Base-by-base conservation (phyloP, 2,329 filamentous ascomycete species). In the Tolypocladium cylindrosporum region DNA sequence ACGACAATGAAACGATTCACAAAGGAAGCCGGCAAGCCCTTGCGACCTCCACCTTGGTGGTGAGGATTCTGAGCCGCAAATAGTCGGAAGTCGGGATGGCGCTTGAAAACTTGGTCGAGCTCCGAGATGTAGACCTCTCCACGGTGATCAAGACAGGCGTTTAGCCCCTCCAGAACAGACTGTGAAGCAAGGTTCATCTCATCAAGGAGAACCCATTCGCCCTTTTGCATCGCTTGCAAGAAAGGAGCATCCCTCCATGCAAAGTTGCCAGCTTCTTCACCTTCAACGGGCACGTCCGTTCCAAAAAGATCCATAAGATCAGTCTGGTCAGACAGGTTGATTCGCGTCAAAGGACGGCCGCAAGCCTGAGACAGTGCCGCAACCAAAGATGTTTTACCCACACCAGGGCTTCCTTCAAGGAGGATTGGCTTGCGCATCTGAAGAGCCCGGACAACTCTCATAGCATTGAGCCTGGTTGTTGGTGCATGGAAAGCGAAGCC, bases 151-250 rank as follows among this genome's bases (percentile, higher is more conserved):
- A 99, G 81, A 75, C 94, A 97, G 27, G 94, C 93, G 65, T 99
- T 99, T 39, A 99, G 77, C 61, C 94, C 95, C 75, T 99, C 94
- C 1, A 99, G 82, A 2, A 99, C 92, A 5, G 93, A 96, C 70
- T 99, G 94, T 0, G 93, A 97, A 1, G 95, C 94, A 62, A 99
- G 76, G 67, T 99, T 99, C 94, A 99, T 99, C 76, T 99, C 94
- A 68, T 99, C 94, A 0, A 99, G 80, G 36, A 99, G 78, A 13
- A 99, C 94, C 94, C 94, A 99, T 65, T 96, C 90, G 36, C 94
- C 94, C 59, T 85, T 89, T 69, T 97, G 94, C 93, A 99, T 97
- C 0, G 94, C 94, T 69, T 91, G 89, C 24, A 99, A 77, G 69
- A 99, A 97, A 1, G 94, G 92, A 0, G 93, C 94, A 70, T 99